Conservation (phyloP, 768 basidiomycete genomes). For the Trichaptum fuscoviolaceum region DNA sequence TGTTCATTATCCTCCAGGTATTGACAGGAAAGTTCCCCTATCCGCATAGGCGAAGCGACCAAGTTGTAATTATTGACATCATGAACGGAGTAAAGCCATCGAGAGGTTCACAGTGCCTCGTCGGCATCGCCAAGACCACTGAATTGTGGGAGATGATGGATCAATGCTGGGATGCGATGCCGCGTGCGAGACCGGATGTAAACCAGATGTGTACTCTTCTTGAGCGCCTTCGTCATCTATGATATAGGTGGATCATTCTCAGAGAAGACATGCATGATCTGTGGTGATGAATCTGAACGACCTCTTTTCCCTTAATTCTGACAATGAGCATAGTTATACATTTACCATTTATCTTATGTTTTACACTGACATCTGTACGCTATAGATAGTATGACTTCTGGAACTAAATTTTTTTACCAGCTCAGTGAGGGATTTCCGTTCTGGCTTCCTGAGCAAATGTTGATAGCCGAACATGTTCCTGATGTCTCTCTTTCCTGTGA, state of each 20-base stretch:
- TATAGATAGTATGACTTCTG: neutral
- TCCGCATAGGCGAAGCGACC: conserved; percentile 47
- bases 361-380: neutral
- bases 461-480: neutral
- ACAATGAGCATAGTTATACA: neutral
- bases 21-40: conserved; percentile 49
- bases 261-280: neutral
- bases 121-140: conserved; percentile 9
- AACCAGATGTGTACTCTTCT: neutral
- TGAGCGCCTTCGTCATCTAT: neutral
- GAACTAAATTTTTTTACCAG: neutral
- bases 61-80: conserved; percentile 51
- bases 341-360: neutral
- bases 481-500: neutral
- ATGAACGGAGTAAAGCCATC: conserved; percentile 46
- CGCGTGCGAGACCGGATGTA: neutral
- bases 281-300: neutral
- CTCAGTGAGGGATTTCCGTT: neutral
- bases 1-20: conserved; percentile 29
- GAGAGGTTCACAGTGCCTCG: conserved; percentile 23
- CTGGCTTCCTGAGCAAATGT: neutral
- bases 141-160: conserved; percentile 41
- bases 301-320: neutral
- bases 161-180: conserved; percentile 35
- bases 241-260: too few relatives aligned